Conservation (phyloP, 345 rosid genomes). For the Eucalyptus erythrocorys region DNA sequence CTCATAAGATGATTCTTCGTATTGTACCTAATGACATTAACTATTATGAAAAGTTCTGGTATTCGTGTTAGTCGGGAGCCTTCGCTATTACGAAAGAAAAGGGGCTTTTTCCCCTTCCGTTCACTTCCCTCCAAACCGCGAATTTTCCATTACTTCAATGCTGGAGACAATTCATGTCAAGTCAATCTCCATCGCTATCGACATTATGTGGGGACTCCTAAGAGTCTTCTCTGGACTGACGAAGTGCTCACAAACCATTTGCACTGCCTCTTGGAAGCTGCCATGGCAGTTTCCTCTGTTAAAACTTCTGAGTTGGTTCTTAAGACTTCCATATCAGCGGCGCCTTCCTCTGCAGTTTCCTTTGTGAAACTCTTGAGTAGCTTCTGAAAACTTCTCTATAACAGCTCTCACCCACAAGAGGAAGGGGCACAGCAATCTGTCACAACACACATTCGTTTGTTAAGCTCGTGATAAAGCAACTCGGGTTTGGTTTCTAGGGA, state of each 20-base stretch:
- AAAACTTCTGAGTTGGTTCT: background rate
- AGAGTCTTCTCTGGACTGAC: background rate
- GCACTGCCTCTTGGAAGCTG: background rate
- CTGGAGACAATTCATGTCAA: background rate
- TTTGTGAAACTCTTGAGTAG: background rate
- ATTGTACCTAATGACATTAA: background rate
- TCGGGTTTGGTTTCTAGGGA: background rate
- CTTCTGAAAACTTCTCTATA: background rate
- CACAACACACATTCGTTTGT: background rate
- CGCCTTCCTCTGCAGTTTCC: fast-evolving
- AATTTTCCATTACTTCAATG: background rate
- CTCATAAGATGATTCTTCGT: fast-evolving
- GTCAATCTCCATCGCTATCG: background rate
- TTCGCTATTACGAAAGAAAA: background rate
- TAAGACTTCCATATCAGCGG: fast-evolving
- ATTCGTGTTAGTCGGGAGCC: background rate
- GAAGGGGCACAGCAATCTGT: background rate
- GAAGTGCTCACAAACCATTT: too few species aligned
- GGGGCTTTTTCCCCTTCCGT: background rate
- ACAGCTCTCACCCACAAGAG: background rate
- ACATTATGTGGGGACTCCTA: background rate
- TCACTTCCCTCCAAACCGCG: background rate
- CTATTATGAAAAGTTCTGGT: background rate
- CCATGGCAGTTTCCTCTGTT: background rate
- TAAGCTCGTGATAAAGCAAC: background rate